These are phyloP conservation scores for Labyrinthula sp. DNA, from an alignment of 352 stramenopile genomes.

Conservation along the genomic window DNA sequence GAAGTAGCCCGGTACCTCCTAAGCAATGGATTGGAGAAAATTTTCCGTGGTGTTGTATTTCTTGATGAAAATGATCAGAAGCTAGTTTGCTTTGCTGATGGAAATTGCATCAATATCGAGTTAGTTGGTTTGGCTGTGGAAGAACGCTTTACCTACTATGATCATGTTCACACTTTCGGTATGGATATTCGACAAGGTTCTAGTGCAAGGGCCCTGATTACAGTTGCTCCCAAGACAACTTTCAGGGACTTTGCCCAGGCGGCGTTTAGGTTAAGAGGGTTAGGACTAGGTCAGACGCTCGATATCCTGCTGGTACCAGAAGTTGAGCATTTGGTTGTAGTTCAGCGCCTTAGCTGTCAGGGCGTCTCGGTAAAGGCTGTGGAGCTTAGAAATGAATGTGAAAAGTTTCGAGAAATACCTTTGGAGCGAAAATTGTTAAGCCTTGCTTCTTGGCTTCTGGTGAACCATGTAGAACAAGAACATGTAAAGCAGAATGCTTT, in stretches of 20 bases:
- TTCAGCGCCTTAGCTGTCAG: conserved; percentile 6
- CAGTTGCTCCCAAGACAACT: conserved; percentile 68
- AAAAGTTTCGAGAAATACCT: neutral
- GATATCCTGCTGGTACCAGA: conserved; percentile 65
- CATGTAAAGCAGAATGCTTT: conserved; percentile 45
- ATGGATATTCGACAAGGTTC: conserved; percentile 72
- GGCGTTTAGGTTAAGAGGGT: conserved; percentile 64
- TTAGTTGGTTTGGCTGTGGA: conserved; percentile 42
- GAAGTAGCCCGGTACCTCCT: conserved; percentile 62
- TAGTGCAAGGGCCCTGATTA: conserved; percentile 55
- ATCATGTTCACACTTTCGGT: conserved; percentile 69
- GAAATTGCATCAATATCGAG: conserved; percentile 20
- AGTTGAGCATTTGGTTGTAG: conserved; percentile 40
- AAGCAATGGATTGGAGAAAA: conserved; percentile 43
- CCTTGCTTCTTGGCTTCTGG: conserved; percentile 68
- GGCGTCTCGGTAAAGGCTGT: conserved; percentile 2
- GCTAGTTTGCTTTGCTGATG: conserved; percentile 35
- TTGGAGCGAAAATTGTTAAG: neutral
- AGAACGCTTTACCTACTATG: conserved; percentile 69
- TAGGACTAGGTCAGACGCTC: conserved; percentile 60
- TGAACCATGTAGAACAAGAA: conserved; percentile 98
- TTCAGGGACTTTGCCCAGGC: conserved; percentile 68
- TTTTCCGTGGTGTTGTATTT: conserved; percentile 63
- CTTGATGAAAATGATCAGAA: conserved; percentile 58
- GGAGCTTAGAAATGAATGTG: conserved; percentile 8